Conservation (phyloP, 345 rosid genomes). For the Citrus sp. region DNA sequence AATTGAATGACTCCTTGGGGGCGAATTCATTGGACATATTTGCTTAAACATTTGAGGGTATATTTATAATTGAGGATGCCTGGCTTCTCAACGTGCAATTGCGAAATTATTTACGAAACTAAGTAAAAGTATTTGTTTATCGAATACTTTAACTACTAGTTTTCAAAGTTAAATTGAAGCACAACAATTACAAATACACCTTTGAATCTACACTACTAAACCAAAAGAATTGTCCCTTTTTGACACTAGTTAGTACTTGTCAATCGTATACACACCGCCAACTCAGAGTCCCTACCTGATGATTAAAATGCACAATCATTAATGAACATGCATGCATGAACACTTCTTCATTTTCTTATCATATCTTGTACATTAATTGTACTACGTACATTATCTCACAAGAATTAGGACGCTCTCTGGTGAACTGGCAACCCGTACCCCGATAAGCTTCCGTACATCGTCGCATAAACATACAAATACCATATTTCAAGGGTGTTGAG, state of each 20-base stretch:
- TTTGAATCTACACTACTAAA: not conserved
- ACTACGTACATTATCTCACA: not conserved
- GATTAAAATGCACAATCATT: not conserved
- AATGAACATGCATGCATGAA: not conserved
- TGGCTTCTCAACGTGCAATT: no score
- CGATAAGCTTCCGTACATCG: conserved; percentile 10
- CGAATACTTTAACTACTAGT: no score
- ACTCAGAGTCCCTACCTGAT: not conserved
- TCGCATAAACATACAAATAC: not conserved
- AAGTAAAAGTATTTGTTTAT: no score
- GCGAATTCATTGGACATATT: no score
- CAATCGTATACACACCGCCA: not conserved
- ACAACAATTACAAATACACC: not conserved
- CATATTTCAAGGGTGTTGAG: not conserved
- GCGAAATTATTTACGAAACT: no score
- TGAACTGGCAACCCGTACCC: conserved; percentile 7
- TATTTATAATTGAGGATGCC: no score
- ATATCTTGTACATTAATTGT: not conserved
- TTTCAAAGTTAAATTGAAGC: not conserved
- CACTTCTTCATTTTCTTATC: not conserved
- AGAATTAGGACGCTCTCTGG: not conserved
- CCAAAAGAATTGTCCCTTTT: not conserved
- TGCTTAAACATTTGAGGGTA: no score
- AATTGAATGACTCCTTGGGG: no score
- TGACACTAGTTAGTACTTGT: not conserved